Evolutionary conservation across 2,329 filamentous ascomycete genomes (phyloP).

Genomic region (Colletotrichum brevisporum): DNA sequence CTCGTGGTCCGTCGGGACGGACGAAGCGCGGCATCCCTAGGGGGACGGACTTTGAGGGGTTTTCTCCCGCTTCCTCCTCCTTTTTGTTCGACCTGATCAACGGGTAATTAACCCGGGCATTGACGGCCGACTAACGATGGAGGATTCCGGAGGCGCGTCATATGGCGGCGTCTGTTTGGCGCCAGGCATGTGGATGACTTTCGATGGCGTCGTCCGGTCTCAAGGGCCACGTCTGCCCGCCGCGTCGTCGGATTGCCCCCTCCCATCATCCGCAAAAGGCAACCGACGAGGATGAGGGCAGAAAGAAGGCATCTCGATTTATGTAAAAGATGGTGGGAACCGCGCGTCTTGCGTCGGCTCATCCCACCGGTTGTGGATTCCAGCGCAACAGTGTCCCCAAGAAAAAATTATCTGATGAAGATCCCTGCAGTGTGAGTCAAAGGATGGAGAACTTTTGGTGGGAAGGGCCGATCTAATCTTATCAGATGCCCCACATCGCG

Average conservation of each 20-base stretch:
- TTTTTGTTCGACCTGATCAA: too few relatives aligned
- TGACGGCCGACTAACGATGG: slow-evolving; percentile 8
- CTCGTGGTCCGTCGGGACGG: background rate
- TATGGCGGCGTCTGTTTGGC: background rate
- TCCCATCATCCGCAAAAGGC: slow-evolving; percentile 1
- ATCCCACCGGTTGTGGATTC: slow-evolving; percentile 33
- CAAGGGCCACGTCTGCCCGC: background rate
- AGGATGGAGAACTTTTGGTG: slow-evolving; percentile 25
- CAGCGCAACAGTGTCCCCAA: background rate
- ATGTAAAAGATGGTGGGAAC: slow-evolving; percentile 12
- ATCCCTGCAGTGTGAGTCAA: slow-evolving; percentile 39
- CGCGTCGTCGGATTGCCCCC: slow-evolving; percentile 6
- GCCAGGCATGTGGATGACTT: background rate
- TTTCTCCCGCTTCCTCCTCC: too few relatives aligned
- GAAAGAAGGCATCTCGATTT: slow-evolving; percentile 8
- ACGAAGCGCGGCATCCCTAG: background rate
- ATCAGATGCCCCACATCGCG: slow-evolving; percentile 36
- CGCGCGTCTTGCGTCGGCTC: slow-evolving; percentile 29
- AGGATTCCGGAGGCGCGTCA: background rate
- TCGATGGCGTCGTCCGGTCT: background rate
- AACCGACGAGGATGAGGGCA: background rate
- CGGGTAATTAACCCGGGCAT: slow-evolving; percentile 4
- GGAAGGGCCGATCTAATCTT: slow-evolving; percentile 41
- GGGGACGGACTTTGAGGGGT: too few relatives aligned
- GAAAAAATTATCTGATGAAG: slow-evolving; percentile 37